Evolutionary conservation across 1,284 basidiomycete species (phyloP), one percentile per base, ranked within the genome.

Genomic region (Ceraceosorus guamensis): DNA sequence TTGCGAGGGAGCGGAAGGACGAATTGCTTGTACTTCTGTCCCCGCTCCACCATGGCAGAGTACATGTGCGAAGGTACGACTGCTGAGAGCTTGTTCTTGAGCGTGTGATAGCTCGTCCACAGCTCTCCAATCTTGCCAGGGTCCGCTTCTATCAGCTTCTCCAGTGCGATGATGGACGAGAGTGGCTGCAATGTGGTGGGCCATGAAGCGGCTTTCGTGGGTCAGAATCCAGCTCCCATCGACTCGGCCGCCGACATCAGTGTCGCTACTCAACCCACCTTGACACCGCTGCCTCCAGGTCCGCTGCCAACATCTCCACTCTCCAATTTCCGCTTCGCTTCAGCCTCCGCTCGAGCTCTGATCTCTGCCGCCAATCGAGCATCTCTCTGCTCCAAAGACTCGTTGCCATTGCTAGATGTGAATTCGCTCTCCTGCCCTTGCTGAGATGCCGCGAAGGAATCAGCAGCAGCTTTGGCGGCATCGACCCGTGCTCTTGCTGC

Each of bases 1-100:
- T 63, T 56, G 1, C 70, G 62, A 1, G 71, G 69, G 4, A 76
- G 57, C 2, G 73, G 73, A 5, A 76, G 56, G 8, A 76, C 69
- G 52, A 76, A 76, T 49, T 72, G 71, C 10, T 69, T 72, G 35
- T 66, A 75, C 8, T 52, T 55, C 14, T 59, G 57, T 11, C 66
- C 70, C 11, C 56, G 66, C 14, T 55, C 55, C 6, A 71, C 39
- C 64, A 76, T 64, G 18, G 59, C 55, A 47, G 48, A 50, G 51
- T 76, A 76, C 43, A 62, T 63, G 32, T 56, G 49, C 2, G 63
- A 52, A 0, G 73, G 71, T 10, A 76, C 62, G 7, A 70, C 73
- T 0, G 72, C 73, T 1, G 69, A 73, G 11, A 76, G 61, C 56
- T 75, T 75, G 63, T 71, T 70, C 57, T 67, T 68, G 52, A 75